Evolutionary conservation across 306 rosid species (phyloP), one percentile per base, ranked within the genome.

Genomic region (Mucuna pruriens): DNA sequence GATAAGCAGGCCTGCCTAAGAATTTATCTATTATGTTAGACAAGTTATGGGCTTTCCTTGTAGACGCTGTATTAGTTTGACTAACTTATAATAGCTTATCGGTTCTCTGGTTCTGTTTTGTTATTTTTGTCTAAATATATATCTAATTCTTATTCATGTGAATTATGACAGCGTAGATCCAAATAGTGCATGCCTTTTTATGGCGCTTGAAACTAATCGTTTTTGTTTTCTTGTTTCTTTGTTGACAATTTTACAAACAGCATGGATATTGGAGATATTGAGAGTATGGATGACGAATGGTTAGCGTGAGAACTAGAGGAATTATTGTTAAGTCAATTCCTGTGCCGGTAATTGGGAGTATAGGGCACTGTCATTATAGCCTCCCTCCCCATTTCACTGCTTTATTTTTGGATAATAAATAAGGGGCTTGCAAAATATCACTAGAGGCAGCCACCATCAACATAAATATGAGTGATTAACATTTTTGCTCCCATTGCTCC

Each of bases 231-330:
- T 39, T 63, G 7, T 31, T 12, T 76, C 11, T 36, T 60, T 62
- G 51, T 67, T 76, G 83, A 66, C 40, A 20, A 12, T 70, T 39
- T 39, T 63, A 3, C 49, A 29, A 67, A 67, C 97, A 96, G 98
- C 85, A 79, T 93, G 92, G 98, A 93, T 61, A 89, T 90, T 75
- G 97, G 91, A 88, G 92, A 96, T 80, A 87, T 93, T 87, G 98
- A 95, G 81, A 87, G 88, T 52, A 78, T 93, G 84, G 97, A 89
- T 76, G 97, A 85, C 17, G 97, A 92, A 51, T 93, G 99, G 99
- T 78, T 91, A 86, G 86, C 89, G 13, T 92, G 91, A 73, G 75
- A 31, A 60, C 57, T 52, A 83, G 84, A 82, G 86, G 80, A 86
- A 83, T 80, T 80, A 55, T 85, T 19, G 55, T 82, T 55, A 49